Base-by-base conservation (phyloP, 148 eudicot species). In the Silene uniflora region DNA sequence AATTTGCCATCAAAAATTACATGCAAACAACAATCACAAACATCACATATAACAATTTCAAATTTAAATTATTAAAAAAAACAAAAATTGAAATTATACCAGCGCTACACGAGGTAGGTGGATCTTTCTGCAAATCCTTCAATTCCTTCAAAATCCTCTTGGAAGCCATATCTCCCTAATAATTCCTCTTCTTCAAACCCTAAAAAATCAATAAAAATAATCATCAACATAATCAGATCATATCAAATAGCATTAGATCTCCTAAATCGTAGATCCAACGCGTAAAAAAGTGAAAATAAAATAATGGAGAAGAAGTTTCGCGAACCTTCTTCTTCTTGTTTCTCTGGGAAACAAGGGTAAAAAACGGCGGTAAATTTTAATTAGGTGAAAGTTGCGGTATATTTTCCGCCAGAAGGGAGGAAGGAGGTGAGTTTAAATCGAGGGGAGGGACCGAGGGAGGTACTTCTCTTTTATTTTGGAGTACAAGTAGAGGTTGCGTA, bases 111-210 rank as follows among this genome's bases (percentile, higher is more conserved):
- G 83, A 81, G 22, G 83, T 81, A 3, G 83, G 83, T 59, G 83
- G 83, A 81, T 81, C 83, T 23, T 81, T 81, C 68, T 81, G 83
- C 76, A 81, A 72, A 81, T 81, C 83, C 80, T 81, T 81, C 62
- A 81, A 67, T 68, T 81, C 83, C 80, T 81, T 81, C 83, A 81
- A 67, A 59, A 81, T 81, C 46, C 83, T 81, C 76, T 81, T 81
- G 8, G 83, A 80, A 13, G 83, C 83, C 83, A 80, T 80, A 68
- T 44, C 62, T 67, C 47, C n/a, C 23, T 39, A 5, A 16, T 18
- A 6, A 39, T 67, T 67, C 47, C 42, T 67, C 52, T 61, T 22
- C 24, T 61, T 13, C 2, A 62, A 62, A 62, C 65, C 69, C 62
- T 32, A 75, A 10, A 56, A 62, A 44, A 42, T 0, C 29, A 56